Percentiles rank a stretch among this genome's conserved stretches.
Conservation (phyloP, 805 yeast genomes). For the Yarrowia alimentaria region DNA sequence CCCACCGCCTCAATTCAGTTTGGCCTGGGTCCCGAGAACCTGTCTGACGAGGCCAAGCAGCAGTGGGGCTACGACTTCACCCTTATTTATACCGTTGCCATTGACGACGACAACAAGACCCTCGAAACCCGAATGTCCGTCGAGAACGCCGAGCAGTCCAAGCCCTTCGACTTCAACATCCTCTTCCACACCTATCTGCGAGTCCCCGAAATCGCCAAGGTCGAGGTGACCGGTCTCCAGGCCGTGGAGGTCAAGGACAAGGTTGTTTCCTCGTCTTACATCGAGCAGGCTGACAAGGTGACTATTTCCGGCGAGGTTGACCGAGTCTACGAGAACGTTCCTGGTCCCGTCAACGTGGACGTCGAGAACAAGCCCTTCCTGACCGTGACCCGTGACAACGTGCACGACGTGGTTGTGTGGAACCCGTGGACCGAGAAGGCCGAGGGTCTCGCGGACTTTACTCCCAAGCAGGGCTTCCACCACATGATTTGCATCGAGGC, state of each 20-base stretch:
- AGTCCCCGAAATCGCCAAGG: conserved; percentile 73
- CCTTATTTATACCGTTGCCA: conserved; percentile 63
- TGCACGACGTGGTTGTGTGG: conserved; percentile 85
- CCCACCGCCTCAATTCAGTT: conserved; percentile 78
- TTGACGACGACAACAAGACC: conserved; percentile 49
- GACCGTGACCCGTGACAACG: conserved; percentile 61
- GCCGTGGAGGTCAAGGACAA: conserved; percentile 77
- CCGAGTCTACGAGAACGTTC: conserved; percentile 66
- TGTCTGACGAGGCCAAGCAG: conserved; percentile 56
- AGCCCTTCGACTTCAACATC: conserved; percentile 82
- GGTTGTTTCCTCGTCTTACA: conserved; percentile 52
- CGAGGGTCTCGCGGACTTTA: conserved; percentile 81
- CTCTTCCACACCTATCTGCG: conserved; percentile 87
- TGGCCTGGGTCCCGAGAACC: conserved; percentile 83
- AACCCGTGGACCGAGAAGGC: conserved; percentile 93
- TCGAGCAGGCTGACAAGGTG: conserved; percentile 36
- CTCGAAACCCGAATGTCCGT: conserved; percentile 73
- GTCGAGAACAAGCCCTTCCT: conserved; percentile 69
- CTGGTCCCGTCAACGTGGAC: conserved; percentile 60
- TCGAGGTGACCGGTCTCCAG: conserved; percentile 71
- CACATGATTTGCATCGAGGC: conserved; percentile 95
- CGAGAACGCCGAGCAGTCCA: conserved; percentile 58
- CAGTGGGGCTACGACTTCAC: conserved; percentile 77
- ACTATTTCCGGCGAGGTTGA: conserved; percentile 62
- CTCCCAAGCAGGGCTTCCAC: conserved; percentile 78